Evolutionary conservation across 2,329 filamentous ascomycete genomes (phyloP).

Genomic region (Ophiostoma fasciatum): DNA sequence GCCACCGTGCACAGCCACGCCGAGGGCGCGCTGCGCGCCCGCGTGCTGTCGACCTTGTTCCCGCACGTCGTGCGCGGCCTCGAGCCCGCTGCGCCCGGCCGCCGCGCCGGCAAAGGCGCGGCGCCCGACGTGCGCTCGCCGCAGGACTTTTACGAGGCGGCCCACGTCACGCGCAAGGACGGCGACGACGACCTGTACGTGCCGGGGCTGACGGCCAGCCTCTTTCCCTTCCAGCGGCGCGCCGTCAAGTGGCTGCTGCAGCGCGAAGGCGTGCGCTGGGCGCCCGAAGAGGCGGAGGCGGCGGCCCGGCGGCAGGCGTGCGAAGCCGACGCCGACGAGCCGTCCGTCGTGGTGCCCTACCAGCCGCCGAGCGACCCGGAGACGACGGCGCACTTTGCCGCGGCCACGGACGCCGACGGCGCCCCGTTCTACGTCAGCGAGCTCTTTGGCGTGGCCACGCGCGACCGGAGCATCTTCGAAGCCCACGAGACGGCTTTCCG

Average conservation of each 20-base stretch:
- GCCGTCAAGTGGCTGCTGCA: slow-evolving; percentile 55
- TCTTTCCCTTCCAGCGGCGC: slow-evolving; percentile 61
- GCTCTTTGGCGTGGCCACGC: slow-evolving; percentile 43
- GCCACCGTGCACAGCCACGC: slow-evolving; percentile 1
- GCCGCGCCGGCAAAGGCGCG: background rate
- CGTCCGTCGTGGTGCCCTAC: slow-evolving; percentile 15
- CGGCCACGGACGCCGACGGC: slow-evolving; percentile 29
- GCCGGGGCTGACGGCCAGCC: slow-evolving; percentile 28
- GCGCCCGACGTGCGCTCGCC: slow-evolving; percentile 21
- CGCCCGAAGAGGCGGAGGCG: slow-evolving; percentile 3
- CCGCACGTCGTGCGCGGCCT: slow-evolving; percentile 6
- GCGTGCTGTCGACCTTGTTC: slow-evolving; percentile 11
- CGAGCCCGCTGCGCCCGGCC: too few species aligned
- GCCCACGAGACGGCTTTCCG: slow-evolving; percentile 26
- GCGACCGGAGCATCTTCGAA: slow-evolving; percentile 30
- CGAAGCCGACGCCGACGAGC: slow-evolving; percentile 1
- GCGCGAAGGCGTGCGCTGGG: slow-evolving; percentile 47
- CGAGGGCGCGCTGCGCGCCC: background rate
- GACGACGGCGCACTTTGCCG: slow-evolving; percentile 29
- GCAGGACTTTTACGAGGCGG: slow-evolving; percentile 53
- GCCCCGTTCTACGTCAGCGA: slow-evolving; percentile 31
- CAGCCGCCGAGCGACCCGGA: slow-evolving; percentile 5
- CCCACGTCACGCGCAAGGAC: slow-evolving; percentile 41
- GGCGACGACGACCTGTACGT: slow-evolving; percentile 27
- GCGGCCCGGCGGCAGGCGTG: too few species aligned